Percentiles rank a stretch among this genome's conserved stretches.
Evolutionary conservation across 2,329 filamentous ascomycete species (phyloP).

Genomic region (Clonostachys sp.): DNA sequence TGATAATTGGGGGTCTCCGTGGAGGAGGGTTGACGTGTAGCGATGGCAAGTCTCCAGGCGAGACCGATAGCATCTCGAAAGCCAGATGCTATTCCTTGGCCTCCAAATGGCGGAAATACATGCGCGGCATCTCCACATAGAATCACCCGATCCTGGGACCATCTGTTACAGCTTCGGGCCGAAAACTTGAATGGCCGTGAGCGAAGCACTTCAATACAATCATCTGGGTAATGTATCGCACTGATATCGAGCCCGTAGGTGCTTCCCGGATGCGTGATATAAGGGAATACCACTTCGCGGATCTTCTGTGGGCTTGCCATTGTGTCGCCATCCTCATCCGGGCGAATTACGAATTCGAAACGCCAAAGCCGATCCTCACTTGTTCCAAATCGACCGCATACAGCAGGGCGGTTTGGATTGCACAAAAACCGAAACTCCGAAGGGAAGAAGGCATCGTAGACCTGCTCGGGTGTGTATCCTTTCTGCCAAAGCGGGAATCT

Average conservation of each 20-base stretch:
- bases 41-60: constrained; percentile 20
- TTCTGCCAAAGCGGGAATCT: too few relatives aligned
- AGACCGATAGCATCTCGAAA: constrained; percentile 25
- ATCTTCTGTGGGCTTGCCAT: constrained; percentile 15
- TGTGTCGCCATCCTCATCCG: too few relatives aligned
- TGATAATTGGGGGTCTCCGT: background rate
- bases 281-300: constrained; percentile 7
- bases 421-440: too few relatives aligned
- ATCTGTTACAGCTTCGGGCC: constrained; percentile 38
- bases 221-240: constrained; percentile 16
- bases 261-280: constrained; percentile 14
- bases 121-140: constrained; percentile 45
- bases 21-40: background rate
- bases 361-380: constrained; percentile 33
- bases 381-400: too few relatives aligned
- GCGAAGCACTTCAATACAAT: constrained; percentile 39
- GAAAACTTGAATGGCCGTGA: constrained; percentile 35
- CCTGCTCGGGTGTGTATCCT: too few relatives aligned
- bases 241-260: constrained; percentile 1
- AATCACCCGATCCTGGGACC: constrained; percentile 32
- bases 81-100: constrained; percentile 27
- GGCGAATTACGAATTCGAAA: constrained; percentile 21
- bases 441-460: too few relatives aligned
- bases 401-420: too few relatives aligned
- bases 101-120: constrained; percentile 43